phyloP scores from a whole-genome alignment of 2,329 filamentous ascomycete species.

The Penicillium sp. region DNA sequence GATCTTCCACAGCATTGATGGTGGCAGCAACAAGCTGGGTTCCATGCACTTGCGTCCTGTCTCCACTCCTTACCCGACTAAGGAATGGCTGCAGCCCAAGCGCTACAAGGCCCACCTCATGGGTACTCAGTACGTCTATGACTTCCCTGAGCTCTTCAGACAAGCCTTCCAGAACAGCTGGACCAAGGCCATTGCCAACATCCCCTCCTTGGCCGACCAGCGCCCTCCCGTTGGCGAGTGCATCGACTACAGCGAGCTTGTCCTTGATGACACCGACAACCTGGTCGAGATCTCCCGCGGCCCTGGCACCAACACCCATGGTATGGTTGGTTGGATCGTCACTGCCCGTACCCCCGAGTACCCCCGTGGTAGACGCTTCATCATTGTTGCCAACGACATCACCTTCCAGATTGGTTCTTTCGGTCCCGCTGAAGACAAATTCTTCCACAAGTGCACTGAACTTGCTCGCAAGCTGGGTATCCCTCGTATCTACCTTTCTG shows the following conservation, averaged over 20 bases:
- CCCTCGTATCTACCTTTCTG: conserved; percentile 92
- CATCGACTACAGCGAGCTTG: conserved; percentile 86
- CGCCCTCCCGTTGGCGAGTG: conserved; percentile 81
- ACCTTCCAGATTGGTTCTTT: conserved; percentile 99
- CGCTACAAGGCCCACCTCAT: conserved; percentile 98
- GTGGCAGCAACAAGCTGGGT: conserved; percentile 87
- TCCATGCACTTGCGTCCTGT: conserved; percentile 89
- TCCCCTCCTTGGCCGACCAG: conserved; percentile 65
- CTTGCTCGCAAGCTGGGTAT: conserved; percentile 88
- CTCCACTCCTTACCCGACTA: conserved; percentile 86
- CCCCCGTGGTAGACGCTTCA: conserved; percentile 78
- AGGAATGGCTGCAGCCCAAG: conserved; percentile 98
- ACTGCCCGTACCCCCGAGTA: conserved; percentile 94
- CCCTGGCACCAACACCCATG: conserved; percentile 86
- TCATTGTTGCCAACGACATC: conserved; percentile 97
- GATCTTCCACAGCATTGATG: conserved; percentile 97
- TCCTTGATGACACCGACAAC: conserved; percentile 87
- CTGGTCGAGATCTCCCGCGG: conserved; percentile 88
- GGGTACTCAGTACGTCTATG: conserved; percentile 98
- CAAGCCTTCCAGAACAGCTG: conserved; percentile 96
- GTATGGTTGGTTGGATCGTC: conserved; percentile 98
- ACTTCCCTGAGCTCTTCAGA: conserved; percentile 98
- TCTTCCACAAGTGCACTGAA: conserved; percentile 99
- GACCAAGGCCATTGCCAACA: conserved; percentile 64
- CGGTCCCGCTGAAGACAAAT: conserved; percentile 89